Evolutionary conservation across 73 alveolate species (phyloP), one percentile per base, ranked within the genome.

Genomic region (Blepharisma stoltei): DNA sequence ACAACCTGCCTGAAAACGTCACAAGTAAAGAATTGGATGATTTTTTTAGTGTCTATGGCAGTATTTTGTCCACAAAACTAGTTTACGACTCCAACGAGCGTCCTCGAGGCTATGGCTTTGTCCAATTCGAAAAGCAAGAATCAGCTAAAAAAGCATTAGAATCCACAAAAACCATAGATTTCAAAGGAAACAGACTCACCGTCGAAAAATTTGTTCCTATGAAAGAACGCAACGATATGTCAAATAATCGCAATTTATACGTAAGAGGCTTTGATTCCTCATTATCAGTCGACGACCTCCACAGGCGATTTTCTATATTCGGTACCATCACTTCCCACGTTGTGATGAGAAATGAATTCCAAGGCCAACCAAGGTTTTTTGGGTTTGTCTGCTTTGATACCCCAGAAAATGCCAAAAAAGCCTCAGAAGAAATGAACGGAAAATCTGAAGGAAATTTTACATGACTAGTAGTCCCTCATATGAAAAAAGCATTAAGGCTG

Each of bases 401-500:
- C 23, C 18, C 14, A 20, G 73, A 60, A 14, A 14, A n/a, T 18
- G 73, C 73, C 23, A 8, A n/a, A 20, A 60, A 60, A 5, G 73
- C 73, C 5, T 60, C 46, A 14, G 48, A 60, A 25, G 73, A n/a
- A 9, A 60, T 60, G 73, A n/a, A 60, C 5, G 46, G 49, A 25
- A 18, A 18, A 14, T 1, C 14, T 1, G 73, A 60, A 60, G 73
- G 45, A 25, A 25, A 14, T 60, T 60, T 20, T 5, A 38, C 14
- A 60, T 60, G 73, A 38, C 5, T 14, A 8, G 73, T 60, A 8
- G 73, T 25, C 45, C 73, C 73, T 20, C 73, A 60, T 60, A 60
- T 60, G 73, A 60, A 14, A 8, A 60, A 25, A 25, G 46, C 14
- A 8, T 8, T 38, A 20, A 60, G 73, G 46, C 38, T 14, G 46